These are phyloP conservation scores for Podospora fimiseda DNA, from an alignment of 495 filamentous ascomycete species.

Conservation along the genomic window DNA sequence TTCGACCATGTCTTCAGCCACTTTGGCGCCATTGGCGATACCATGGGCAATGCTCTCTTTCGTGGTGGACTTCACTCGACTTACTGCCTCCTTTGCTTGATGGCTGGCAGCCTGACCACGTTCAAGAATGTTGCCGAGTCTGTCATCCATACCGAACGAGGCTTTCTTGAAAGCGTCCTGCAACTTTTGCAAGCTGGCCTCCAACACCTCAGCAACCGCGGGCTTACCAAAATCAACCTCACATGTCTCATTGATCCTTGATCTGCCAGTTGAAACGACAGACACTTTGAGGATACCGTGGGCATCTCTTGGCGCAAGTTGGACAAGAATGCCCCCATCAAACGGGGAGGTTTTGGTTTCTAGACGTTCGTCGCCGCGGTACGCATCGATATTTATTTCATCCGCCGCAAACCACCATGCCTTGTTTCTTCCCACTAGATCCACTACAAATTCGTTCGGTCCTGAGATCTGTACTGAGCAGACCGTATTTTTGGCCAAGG, in stretches of 20 bases:
- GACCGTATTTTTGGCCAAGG: slow-evolving; percentile 25
- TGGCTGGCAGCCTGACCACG: slow-evolving; percentile 18
- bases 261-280: slow-evolving; percentile 37
- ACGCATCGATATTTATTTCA: slow-evolving; percentile 39
- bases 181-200: slow-evolving; percentile 34
- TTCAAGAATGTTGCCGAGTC: slow-evolving; percentile 25
- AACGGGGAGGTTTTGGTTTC: slow-evolving; percentile 36
- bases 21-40: slow-evolving; percentile 14
- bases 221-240: slow-evolving; percentile 38
- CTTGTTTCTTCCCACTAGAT: slow-evolving; percentile 32
- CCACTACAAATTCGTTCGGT: slow-evolving; percentile 35
- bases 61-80: slow-evolving; percentile 18
- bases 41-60: slow-evolving; percentile 19
- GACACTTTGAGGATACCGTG: slow-evolving; percentile 38
- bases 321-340: slow-evolving; percentile 41
- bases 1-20: slow-evolving; percentile 24
- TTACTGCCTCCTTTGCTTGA: slow-evolving; percentile 16
- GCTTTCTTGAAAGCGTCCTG: slow-evolving; percentile 31
- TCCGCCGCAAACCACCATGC: slow-evolving; percentile 36
- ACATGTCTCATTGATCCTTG: slow-evolving; percentile 42
- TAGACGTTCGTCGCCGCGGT: slow-evolving; percentile 32
- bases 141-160: slow-evolving; percentile 25
- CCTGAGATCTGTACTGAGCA: slow-evolving; percentile 34
- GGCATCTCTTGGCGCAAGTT: slow-evolving; percentile 34
- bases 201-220: slow-evolving; percentile 28